Evolutionary conservation across 352 stramenopile genomes (phyloP), one percentile per base, ranked within the genome.

Genomic region (Pythium coloratum): DNA sequence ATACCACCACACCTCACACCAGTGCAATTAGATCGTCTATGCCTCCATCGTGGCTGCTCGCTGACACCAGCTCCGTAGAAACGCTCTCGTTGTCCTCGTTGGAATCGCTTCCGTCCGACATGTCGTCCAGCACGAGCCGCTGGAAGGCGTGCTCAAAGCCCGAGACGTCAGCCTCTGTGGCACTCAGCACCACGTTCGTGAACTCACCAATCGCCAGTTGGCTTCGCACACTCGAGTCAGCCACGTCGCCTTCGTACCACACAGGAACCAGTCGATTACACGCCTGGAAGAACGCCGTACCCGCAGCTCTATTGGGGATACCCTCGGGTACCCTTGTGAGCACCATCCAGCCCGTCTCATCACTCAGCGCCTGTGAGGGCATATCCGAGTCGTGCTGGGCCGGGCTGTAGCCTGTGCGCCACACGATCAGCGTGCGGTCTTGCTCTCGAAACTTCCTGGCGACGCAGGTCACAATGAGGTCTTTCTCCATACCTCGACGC

Each of bases 341-440:
- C 24, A 87, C 64, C 54, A 77, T 81, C 81, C 81, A 89, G 8
- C 81, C 81, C 6, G 81, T 89, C 70, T 89, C 78, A 54, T 89
- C 78, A 36, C 75, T 86, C 47, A 77, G 80, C 67, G 82, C 77
- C 6, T 61, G 53, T 1, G 69, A 71, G 18, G 64, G 67, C 38
- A 76, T 72, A n/a, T 81, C 69, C 16, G 63, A 50, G 44, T 77
- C 73, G 33, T 73, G 67, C 13, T 72, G 66, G 0, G 74, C 81
- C 9, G 82, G 59, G 4, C 66, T 80, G 36, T 60, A 55, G 46
- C 33, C 47, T 32, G 53, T 64, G 8, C 78, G 73, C 81, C 81
- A 89, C 2, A 88, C 77, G 24, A 85, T 64, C 30, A 77, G 72
- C 46, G 81, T 66, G 38, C 76, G 73, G 32, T 86, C 69, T 1